phyloP scores from a whole-genome alignment of 345 rosid species.

The Eucalyptus regnans region DNA sequence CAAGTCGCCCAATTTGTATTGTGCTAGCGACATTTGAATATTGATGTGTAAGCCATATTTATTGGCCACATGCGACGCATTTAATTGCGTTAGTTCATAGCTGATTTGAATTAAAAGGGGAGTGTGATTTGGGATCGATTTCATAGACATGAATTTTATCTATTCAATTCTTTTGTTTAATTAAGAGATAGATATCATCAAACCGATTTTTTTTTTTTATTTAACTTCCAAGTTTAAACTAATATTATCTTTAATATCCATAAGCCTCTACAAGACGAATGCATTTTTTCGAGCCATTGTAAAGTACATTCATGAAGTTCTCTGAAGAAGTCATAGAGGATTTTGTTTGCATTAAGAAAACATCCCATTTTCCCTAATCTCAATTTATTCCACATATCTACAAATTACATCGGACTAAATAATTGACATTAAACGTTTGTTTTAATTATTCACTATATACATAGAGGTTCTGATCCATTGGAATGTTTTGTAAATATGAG shows the following conservation, averaged over 20 bases:
- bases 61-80: neutral
- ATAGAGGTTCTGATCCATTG: neutral
- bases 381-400: neutral
- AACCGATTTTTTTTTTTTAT: neutral
- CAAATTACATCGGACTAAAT: neutral
- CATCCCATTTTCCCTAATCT: neutral
- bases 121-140: neutral
- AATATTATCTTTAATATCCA: neutral
- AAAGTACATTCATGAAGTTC: neutral
- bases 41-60: neutral
- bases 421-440: neutral
- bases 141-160: neutral
- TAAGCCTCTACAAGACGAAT: neutral
- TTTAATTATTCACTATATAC: neutral
- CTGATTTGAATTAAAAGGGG: neutral
- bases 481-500: neutral
- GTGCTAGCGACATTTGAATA: neutral
- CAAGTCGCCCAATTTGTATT: neutral
- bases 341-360: neutral
- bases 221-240: neutral
- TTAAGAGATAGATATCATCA: neutral
- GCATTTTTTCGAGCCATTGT: neutral
- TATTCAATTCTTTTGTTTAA: neutral
- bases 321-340: neutral
- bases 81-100: neutral